Evolutionary conservation across 257 asterid genomes (phyloP), one percentile per base, ranked within the genome.

Genomic region (Solanum boliviense): DNA sequence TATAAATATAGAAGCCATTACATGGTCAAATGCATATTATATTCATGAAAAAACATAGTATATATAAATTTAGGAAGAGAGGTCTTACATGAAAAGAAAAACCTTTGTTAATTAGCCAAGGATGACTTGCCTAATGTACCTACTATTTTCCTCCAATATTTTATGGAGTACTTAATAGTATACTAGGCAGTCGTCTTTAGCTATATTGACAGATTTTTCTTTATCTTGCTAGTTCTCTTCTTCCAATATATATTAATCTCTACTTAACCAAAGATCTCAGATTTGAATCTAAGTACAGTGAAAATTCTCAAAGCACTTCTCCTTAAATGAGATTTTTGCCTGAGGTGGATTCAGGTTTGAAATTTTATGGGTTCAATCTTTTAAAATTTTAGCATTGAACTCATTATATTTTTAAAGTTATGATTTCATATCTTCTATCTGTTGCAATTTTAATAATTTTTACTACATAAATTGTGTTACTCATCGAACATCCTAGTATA

Each of bases 111-210:
- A 38, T 38, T 84, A 84, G 65, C 81, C 81, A 84, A 84, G 65
- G 87, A 84, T 84, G 81, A 65, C 87, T 84, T 84, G 87, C 87
- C 81, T 84, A 84, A 46, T 44, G 20, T 71, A 67, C 58, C 10
- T 3, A 67, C 56, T n/a, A 13, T 9, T 15, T 79, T 41, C 21
- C 36, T 78, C 13, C 84, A 2, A 2, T 25, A 4, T 13, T 23
- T 44, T 44, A 27, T 81, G 39, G 67, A 27, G 67, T 27, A 38
- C 9, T 8, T 65, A 36, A 7, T 31, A 85, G 62, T 44, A 84
- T 36, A 32, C 11, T 85, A 85, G 87, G 81, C 78, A 85, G 87
- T 85, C 81, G 62, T 85, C 87, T 70, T 62, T 85, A 48, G 87
- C 87, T 85, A 65, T 25, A 44, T 85, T 85, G 65, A 85, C 87